Evolutionary conservation across 1,284 basidiomycete species (phyloP).

Genomic region (Schizopora paradoxa): DNA sequence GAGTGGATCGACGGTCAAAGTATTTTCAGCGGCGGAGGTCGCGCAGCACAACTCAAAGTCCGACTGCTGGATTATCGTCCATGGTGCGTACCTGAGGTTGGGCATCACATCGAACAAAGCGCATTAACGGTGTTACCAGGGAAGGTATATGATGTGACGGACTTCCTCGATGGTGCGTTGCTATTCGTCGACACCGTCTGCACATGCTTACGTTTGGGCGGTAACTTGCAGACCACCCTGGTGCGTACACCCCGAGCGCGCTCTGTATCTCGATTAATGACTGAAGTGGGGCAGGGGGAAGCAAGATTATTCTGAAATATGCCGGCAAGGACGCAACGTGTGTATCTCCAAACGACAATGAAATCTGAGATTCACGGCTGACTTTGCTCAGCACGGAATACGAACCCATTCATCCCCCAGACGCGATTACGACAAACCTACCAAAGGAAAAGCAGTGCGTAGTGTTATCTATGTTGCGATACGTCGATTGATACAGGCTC

Average conservation of each 20-base stretch:
- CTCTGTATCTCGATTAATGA: not conserved
- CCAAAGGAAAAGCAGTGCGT: constrained; percentile 42
- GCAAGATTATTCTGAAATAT: constrained; percentile 60
- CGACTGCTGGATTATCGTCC: constrained; percentile 71
- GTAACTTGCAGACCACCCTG: constrained; percentile 40
- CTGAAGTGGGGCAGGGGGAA: constrained; percentile 32
- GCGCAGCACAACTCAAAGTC: constrained; percentile 38
- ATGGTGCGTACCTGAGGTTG: constrained; percentile 37
- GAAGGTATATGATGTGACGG: constrained; percentile 67
- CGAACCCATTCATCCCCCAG: constrained; percentile 60
- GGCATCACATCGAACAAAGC: no score
- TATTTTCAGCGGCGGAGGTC: constrained; percentile 26
- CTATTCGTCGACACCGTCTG: no score
- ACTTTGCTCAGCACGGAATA: constrained; percentile 41
- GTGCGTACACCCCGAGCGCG: constrained; percentile 21
- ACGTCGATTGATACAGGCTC: no score
- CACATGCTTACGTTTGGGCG: not conserved
- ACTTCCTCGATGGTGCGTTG: constrained; percentile 52
- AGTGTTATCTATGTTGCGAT: no score
- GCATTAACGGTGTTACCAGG: constrained; percentile 31
- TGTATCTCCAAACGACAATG: no score
- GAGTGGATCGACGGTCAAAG: no score
- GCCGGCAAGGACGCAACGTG: constrained; percentile 73
- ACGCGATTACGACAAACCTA: constrained; percentile 57
- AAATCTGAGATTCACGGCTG: no score